Base-by-base conservation (phyloP, 345 rosid species). In the Linum usitatissimum region DNA sequence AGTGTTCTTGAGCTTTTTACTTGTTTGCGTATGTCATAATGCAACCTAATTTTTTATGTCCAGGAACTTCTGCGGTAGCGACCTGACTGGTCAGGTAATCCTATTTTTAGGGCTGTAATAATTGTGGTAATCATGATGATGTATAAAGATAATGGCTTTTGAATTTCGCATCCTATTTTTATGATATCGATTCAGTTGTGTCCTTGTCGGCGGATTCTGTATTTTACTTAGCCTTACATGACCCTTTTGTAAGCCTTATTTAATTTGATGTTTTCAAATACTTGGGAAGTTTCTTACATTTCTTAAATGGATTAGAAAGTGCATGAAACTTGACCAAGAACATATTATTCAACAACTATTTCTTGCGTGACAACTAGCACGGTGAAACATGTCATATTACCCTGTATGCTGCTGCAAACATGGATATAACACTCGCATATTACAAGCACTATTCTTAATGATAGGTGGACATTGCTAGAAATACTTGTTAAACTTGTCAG, bases 11-110 rank as follows among this genome's bases (percentile, higher is more conserved):
- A 45, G 51, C 15, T 15, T 45, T 45, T 45, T 45, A 3, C 14
- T 45, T 7, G 13, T 9, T 45, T 45, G 15, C 10, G 51, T 45
- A 45, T 45, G 51, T 45, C 17, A 9, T 45, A 45, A 45, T 45
- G 51, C 10, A 45, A 45, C 51, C 51, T 15, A 45, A 34, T 2
- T 45, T 45, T 15, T 30, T 66, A 68, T 68, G 10, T 66, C 64
- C 88, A 93, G 97, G 84, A 78, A 80, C 72, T 89, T 89, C 70
- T 83, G 82, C 58, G 82, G 78, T 49, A 78, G 30, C 57, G 97
- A 86, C 65, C 65, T 71, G 62, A 63, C 79, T 17, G 91, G 94
- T 39, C 94, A 90, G 96, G 99, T 86, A 77, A 65, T 54, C 20
- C 45, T 21, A 36, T 18, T 59, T 42, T 49, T 68, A 23, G 6